Evolutionary conservation across 2,329 filamentous ascomycete genomes (phyloP).

Genomic region (Dothideomycetidae sp.): DNA sequence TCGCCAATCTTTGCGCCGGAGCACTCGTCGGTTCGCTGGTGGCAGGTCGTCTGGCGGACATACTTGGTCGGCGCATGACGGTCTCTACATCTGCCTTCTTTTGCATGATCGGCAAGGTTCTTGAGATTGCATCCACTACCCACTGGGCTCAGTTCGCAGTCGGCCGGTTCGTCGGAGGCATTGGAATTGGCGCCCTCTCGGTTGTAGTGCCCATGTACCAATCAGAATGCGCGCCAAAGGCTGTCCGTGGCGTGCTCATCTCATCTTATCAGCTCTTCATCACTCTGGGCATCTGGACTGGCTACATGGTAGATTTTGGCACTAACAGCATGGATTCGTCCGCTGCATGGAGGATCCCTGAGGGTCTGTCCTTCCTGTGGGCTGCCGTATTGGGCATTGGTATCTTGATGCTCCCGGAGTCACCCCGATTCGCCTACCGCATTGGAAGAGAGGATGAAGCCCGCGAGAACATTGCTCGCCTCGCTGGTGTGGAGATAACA

Average conservation of each 20-base stretch:
- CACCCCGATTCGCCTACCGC: slow-evolving; percentile 20
- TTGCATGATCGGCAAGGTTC: slow-evolving; percentile 29
- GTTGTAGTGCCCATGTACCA: slow-evolving; percentile 55
- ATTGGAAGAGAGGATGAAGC: slow-evolving; percentile 20
- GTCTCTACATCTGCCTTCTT: slow-evolving; percentile 35
- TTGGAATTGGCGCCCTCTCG: slow-evolving; percentile 31
- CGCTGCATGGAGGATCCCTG: slow-evolving; percentile 21
- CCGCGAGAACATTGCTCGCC: slow-evolving; percentile 18
- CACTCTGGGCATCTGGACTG: slow-evolving; percentile 28
- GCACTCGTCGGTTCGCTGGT: slow-evolving; percentile 29
- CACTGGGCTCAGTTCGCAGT: slow-evolving; percentile 35
- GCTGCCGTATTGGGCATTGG: slow-evolving; percentile 21
- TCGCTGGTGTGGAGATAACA: slow-evolving; percentile 17
- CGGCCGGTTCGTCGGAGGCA: slow-evolving; percentile 29
- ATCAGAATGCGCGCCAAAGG: slow-evolving; percentile 46
- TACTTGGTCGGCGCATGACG: slow-evolving; percentile 32
- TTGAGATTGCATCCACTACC: slow-evolving; percentile 28
- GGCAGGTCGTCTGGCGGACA: slow-evolving; percentile 38
- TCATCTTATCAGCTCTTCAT: slow-evolving; percentile 33
- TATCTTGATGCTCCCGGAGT: slow-evolving; percentile 22
- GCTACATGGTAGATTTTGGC: slow-evolving; percentile 21
- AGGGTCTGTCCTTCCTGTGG: slow-evolving; percentile 21
- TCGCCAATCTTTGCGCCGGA: slow-evolving; percentile 31
- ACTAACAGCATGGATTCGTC: slow-evolving; percentile 13
- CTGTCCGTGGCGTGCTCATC: slow-evolving; percentile 51